Percentiles rank a stretch among this genome's conserved stretches.
phyloP scores from a whole-genome alignment of 2,329 filamentous ascomycete species.

The Macrophomina phaseolina region DNA sequence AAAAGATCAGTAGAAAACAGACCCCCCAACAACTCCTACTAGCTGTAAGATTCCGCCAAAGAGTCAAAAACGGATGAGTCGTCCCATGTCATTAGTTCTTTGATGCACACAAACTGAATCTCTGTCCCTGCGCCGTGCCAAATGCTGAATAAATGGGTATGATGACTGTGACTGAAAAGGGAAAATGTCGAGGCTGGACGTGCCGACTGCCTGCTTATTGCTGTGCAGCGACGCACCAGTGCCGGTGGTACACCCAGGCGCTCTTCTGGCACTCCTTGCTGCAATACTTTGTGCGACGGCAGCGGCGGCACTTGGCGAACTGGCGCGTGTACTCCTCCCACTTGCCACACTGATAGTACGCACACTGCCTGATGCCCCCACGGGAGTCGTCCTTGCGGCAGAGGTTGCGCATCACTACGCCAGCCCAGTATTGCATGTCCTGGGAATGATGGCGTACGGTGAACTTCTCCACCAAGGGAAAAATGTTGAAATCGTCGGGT shows the following conservation, averaged over 20 bases:
- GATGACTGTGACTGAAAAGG: constrained; percentile 27
- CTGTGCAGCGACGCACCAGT: constrained; percentile 88
- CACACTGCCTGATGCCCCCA: constrained; percentile 94
- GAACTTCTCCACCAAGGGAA: constrained; percentile 97
- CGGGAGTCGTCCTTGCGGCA: constrained; percentile 96
- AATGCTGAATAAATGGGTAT: constrained; percentile 45
- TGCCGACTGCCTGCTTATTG: constrained; percentile 31
- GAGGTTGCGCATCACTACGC: constrained; percentile 97
- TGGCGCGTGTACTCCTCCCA: constrained; percentile 98
- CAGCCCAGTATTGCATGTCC: constrained; percentile 99
- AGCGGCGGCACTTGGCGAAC: constrained; percentile 96
- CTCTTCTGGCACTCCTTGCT: constrained; percentile 99
- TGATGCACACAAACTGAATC: constrained; percentile 29
- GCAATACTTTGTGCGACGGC: constrained; percentile 97
- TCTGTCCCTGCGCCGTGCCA: constrained; percentile 46
- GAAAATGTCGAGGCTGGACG: constrained; percentile 19
- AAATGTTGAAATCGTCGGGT: constrained; percentile 96
- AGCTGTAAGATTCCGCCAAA: constrained; percentile 26
- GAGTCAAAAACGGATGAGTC: constrained; percentile 28
- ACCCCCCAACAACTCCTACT: constrained; percentile 25
- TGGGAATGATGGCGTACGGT: constrained; percentile 93
- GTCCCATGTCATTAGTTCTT: constrained; percentile 29
- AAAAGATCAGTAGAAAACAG: constrained; percentile 6
- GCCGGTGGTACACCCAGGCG: constrained; percentile 96
- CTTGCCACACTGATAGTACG: constrained; percentile 96